Evolutionary conservation across 768 basidiomycete species (phyloP).

Genomic region (Rhodotorula diobovata): DNA sequence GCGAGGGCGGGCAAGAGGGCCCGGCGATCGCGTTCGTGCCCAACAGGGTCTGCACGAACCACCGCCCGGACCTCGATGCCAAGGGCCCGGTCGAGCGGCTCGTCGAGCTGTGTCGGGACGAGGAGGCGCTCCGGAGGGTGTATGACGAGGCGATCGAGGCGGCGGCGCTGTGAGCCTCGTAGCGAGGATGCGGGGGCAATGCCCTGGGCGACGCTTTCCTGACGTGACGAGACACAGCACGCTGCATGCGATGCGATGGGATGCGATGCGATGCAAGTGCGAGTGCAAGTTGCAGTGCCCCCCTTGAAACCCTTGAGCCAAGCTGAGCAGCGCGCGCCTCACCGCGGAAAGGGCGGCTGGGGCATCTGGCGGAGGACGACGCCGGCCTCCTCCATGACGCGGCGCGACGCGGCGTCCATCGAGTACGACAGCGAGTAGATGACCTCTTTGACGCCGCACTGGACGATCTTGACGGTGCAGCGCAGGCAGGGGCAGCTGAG

Average conservation of each 20-base stretch:
- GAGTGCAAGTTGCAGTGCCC: not conserved
- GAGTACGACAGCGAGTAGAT: conserved; percentile 94
- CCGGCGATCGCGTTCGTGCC: conserved; percentile 25
- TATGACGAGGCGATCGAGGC: conserved; percentile 49
- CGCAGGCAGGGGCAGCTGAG: conserved; percentile 91
- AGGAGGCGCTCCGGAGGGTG: conserved; percentile 57
- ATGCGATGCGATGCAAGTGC: not conserved
- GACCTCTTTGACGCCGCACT: conserved; percentile 83
- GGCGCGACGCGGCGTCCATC: conserved; percentile 55
- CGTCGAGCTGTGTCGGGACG: conserved; percentile 63
- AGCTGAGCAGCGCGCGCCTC: not conserved
- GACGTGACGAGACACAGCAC: no score
- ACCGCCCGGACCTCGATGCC: conserved; percentile 58
- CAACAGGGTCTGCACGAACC: conserved; percentile 48
- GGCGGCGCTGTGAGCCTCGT: not conserved
- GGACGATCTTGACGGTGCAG: conserved; percentile 95
- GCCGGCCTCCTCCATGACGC: conserved; percentile 45
- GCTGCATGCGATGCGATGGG: no score
- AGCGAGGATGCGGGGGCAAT: no score
- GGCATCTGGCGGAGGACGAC: conserved; percentile 43
- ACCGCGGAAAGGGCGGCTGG: conserved; percentile 18
- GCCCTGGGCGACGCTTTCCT: no score
- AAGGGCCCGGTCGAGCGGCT: conserved; percentile 62
- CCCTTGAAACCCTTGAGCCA: no score
- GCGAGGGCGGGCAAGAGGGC: no score